These are phyloP conservation scores for Colletotrichum destructivum DNA, from an alignment of 2,329 filamentous ascomycete genomes.

Conservation along the genomic window DNA sequence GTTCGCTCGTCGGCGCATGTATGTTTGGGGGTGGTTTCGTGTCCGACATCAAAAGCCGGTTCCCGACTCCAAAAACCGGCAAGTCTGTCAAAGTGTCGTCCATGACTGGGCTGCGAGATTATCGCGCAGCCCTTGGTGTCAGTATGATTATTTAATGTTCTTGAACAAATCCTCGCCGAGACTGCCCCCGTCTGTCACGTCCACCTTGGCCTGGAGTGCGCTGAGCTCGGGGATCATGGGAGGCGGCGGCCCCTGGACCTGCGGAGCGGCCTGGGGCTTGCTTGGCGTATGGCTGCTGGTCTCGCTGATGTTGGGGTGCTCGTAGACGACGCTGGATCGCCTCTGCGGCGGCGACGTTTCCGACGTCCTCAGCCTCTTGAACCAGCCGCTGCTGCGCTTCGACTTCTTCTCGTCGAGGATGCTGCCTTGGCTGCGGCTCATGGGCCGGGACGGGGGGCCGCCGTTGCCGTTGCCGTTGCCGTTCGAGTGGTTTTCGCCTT, in stretches of 20 bases:
- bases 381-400: conserved; percentile 73
- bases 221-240: conserved; percentile 74
- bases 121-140: conserved; percentile 1
- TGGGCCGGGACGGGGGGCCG: conserved; percentile 58
- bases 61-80: conserved; percentile 36
- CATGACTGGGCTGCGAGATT: not conserved
- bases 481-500: conserved; percentile 62
- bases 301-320: conserved; percentile 49
- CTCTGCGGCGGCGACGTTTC: conserved; percentile 53
- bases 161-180: conserved; percentile 71
- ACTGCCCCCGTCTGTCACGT: conserved; percentile 59
- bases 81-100: conserved; percentile 13
- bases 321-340: conserved; percentile 60
- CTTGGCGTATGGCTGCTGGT: conserved; percentile 48
- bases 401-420: conserved; percentile 67
- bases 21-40: conserved; percentile 18
- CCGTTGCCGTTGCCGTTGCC: conserved; percentile 56
- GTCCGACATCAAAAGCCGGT: conserved; percentile 33
- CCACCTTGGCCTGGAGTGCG: conserved; percentile 65
- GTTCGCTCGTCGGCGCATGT: conserved; percentile 43
- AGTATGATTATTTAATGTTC: conserved; percentile 65
- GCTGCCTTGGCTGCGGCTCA: conserved; percentile 66
- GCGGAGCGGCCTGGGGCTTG: conserved; percentile 43
- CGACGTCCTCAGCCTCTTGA: conserved; percentile 65
- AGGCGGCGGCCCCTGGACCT: conserved; percentile 64